Evolutionary conservation across 2,329 filamentous ascomycete genomes (phyloP).

Genomic region (Xylariomycetidae sp.): DNA sequence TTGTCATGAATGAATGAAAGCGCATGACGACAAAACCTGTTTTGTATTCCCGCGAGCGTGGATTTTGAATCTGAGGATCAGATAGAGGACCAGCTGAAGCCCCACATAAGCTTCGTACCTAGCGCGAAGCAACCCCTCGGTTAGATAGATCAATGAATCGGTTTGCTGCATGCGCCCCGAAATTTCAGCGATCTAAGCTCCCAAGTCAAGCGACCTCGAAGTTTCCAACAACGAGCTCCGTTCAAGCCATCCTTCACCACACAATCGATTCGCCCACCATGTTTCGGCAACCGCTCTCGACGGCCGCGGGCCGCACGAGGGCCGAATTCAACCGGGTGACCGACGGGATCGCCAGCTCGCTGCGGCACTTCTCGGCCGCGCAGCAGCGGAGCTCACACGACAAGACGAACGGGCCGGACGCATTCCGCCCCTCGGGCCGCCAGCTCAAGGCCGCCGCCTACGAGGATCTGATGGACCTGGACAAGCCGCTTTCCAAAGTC

Average conservation of each 20-base stretch:
- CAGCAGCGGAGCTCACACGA: slow-evolving; percentile 8
- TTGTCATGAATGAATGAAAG: too few relatives aligned
- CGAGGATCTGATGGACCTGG: slow-evolving; percentile 18
- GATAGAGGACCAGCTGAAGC: too few relatives aligned
- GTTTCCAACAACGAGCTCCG: slow-evolving; percentile 7
- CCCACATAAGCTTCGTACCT: too few relatives aligned
- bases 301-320: slow-evolving; percentile 18
- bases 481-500: too few relatives aligned
- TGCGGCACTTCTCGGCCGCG: slow-evolving; percentile 26
- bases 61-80: too few relatives aligned
- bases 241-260: slow-evolving; percentile 8
- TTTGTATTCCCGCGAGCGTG: too few relatives aligned
- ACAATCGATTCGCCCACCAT: slow-evolving; percentile 15
- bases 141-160: too few relatives aligned
- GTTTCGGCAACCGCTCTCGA: slow-evolving; percentile 25
- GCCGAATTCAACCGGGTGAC: slow-evolving; percentile 22
- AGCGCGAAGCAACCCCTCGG: too few relatives aligned
- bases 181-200: slow-evolving; percentile 2
- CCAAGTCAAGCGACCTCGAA: slow-evolving; percentile 14
- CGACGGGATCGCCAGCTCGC: slow-evolving; percentile 24
- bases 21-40: too few relatives aligned
- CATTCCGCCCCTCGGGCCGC: too few relatives aligned
- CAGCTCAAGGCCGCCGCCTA: slow-evolving; percentile 19
- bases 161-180: too few relatives aligned
- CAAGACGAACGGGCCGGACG: too few relatives aligned